Evolutionary conservation across 1,284 basidiomycete species (phyloP).

Genomic region (Puccinia horiana): DNA sequence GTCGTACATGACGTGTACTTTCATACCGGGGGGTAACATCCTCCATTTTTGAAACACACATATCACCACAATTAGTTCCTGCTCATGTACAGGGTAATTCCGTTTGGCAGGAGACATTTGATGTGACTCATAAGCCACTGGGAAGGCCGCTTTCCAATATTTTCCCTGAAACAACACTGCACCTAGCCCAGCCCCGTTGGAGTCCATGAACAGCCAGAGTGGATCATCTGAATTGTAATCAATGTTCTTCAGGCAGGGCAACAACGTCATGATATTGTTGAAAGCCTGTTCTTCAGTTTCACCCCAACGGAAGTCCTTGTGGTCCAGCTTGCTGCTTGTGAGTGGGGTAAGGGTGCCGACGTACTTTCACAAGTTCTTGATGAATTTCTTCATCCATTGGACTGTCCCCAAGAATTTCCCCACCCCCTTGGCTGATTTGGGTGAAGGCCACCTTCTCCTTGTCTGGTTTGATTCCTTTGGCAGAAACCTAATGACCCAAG

Average conservation of each 20-base stretch:
- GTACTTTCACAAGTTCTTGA: background rate
- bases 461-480: background rate
- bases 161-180: conserved; percentile 48
- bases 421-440: conserved; percentile 8
- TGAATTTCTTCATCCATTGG: background rate
- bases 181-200: conserved; percentile 39
- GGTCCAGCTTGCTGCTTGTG: background rate
- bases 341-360: background rate
- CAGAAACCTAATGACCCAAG: conserved; percentile 19
- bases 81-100: conserved; percentile 51
- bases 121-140: conserved; percentile 50
- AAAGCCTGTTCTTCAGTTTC: conserved; percentile 52
- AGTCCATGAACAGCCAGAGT: conserved; percentile 49
- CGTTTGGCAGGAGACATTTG: conserved; percentile 47
- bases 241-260: conserved; percentile 58
- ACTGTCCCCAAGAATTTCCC: conserved; percentile 55
- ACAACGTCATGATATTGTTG: conserved; percentile 59
- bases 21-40: conserved; percentile 57
- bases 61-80: conserved; percentile 51
- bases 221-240: conserved; percentile 53
- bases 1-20: too few species aligned
- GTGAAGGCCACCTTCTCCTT: background rate
- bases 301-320: conserved; percentile 16
- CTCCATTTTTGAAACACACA: conserved; percentile 51
- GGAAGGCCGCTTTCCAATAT: conserved; percentile 30